These are phyloP conservation scores for Tylopilus sp. DNA, from an alignment of 768 basidiomycete genomes.

Conservation along the genomic window DNA sequence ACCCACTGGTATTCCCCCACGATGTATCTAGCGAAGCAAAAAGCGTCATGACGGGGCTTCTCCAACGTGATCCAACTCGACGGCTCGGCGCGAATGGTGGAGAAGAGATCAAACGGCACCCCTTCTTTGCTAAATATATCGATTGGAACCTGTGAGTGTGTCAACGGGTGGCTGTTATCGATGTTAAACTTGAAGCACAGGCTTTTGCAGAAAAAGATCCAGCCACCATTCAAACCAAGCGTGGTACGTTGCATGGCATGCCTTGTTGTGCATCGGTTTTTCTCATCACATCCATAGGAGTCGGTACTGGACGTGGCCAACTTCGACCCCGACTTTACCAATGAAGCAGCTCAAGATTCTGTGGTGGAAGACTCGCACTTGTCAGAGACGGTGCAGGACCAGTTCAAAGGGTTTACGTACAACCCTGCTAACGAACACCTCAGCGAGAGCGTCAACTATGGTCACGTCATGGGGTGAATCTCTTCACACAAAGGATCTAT, in stretches of 20 bases:
- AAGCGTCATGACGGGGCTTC: constrained; percentile 82
- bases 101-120: constrained; percentile 93
- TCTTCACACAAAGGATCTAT: neutral
- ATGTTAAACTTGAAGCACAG: constrained; percentile 31
- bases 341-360: constrained; percentile 91
- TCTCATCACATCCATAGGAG: constrained; percentile 48
- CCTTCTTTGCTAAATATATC: constrained; percentile 92
- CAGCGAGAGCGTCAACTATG: constrained; percentile 77
- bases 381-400: constrained; percentile 95
- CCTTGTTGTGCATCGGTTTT: neutral
- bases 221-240: constrained; percentile 95
- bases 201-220: constrained; percentile 90
- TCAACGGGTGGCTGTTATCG: neutral
- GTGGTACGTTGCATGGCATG: constrained; percentile 55
- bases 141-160: constrained; percentile 75
- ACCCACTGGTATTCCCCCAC: constrained; percentile 87
- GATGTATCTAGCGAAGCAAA: constrained; percentile 88
- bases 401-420: constrained; percentile 90
- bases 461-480: constrained; percentile 31
- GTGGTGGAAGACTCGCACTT: constrained; percentile 92
- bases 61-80: constrained; percentile 83
- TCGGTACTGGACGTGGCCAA: constrained; percentile 93
- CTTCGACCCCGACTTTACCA: constrained; percentile 97
- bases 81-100: constrained; percentile 92
- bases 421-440: constrained; percentile 82